Evolutionary conservation across 2,329 filamentous ascomycete genomes (phyloP), one percentile per base, ranked within the genome.

Genomic region (Xylaria polymorpha): DNA sequence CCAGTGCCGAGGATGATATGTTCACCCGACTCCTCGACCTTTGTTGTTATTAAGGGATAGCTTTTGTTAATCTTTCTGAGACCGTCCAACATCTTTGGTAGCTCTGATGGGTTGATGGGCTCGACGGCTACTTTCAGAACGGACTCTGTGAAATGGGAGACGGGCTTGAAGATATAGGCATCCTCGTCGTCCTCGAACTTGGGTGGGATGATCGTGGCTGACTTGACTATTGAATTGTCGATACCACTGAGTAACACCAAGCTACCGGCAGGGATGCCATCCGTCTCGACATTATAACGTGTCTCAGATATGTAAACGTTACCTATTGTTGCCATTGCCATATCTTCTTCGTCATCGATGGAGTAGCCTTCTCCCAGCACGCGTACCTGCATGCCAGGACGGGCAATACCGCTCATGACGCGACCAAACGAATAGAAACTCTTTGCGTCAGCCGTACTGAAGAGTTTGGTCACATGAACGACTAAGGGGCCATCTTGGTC

Each of bases 1-100:
- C 96, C 96, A 0, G 96, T 99, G 29, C 96, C 96, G 4, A 99
- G 88, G 56, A 99, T 87, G 73, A 99, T 91, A 78, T 99, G 96
- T 81, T 99, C 96, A 60, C 96, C 96, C 1, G 94, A 98, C 81
- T 99, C 96, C 80, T 99, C 96, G 3, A 99, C 96, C 80, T 98
- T 98, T 4, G 96, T 99, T 14, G 92, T 93, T 75, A 98, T 93
- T 32, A 99, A 87, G 37, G 96, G 96, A 76, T 98, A 99, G 76
- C 93, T 97, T 81, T 99, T 99, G 85, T 98, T 97, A 81, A 99
- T 92, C 79, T 97, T 98, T 60, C 96, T 91, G 58, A 99, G 86
- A 66, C 96, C 96, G 79, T 99, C 96, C 73, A 99, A 86, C 96
- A 99, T 99, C 83, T 99, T 99, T 12, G 96, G 96, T 39, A 99